Evolutionary conservation across 768 basidiomycete genomes (phyloP), one percentile per base, ranked within the genome.

Genomic region (Rhizopogon rudus): DNA sequence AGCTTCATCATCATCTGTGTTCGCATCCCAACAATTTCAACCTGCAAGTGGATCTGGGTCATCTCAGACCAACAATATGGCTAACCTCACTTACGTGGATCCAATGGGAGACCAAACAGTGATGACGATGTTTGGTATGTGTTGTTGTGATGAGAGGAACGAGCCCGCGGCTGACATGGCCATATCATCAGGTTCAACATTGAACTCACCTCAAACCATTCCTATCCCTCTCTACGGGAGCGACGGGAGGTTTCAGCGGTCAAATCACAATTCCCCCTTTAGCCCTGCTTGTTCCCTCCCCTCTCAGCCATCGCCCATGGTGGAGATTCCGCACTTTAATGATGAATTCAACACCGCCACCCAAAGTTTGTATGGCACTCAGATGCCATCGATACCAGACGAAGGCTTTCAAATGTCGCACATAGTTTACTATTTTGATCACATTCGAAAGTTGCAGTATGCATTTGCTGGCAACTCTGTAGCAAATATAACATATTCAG

Each of bases 361-460:
- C 25, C 65, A 66, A 59, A 60, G 42, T 68, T 66, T 59, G 51
- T 70, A 63, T 68, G 54, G 51, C 67, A 35, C 64, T 57, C 58
- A 57, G 29, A 51, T 65, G 58, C 61, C 63, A 28, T 22, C 65
- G 13, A 58, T 77, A 52, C 57, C 71, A 28, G 70, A 70, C 40
- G 77, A 80, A 58, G 73, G 71, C 53, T 67, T 79, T 40, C 80
- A 82, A 60, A 76, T 79, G 53, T 80, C 83, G 39, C 79, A 84
- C 58, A 80, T 88, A 51, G 72, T 83, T 61, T 87, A 90, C 69
- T 91, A 90, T 68, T 90, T 92, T 65, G 80, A 82, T 51, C 77
- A 85, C 57, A 84, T 91, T 57, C 81, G 82, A 20, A 80, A 80
- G 60, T 72, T 84, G 55, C 84, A 89, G 63, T 84, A 81, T 60